Evolutionary conservation across 1,284 basidiomycete species (phyloP).

Genomic region (Cryptococcus sp.): DNA sequence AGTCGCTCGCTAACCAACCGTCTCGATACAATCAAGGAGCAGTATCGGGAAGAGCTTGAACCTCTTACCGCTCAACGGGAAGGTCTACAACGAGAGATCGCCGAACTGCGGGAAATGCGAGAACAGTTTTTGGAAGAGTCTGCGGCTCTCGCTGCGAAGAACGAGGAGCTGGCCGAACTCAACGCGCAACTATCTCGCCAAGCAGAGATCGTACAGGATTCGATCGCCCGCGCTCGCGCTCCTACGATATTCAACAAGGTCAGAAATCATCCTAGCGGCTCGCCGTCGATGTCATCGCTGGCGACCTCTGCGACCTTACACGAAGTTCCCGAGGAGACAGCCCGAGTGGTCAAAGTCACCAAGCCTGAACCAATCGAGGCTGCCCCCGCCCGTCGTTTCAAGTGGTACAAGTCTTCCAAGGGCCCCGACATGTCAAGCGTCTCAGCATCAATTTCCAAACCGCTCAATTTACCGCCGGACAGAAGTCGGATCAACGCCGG

Average conservation of each 20-base stretch:
- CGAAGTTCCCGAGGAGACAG: constrained; percentile 51
- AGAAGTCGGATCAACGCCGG: constrained; percentile 14
- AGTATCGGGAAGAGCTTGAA: constrained; percentile 83
- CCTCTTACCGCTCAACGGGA: constrained; percentile 82
- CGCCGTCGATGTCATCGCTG: constrained; percentile 52
- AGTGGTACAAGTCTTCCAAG: constrained; percentile 58
- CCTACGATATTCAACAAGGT: constrained; percentile 31
- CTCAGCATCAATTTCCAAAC: constrained; percentile 41
- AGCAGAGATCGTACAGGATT: constrained; percentile 61
- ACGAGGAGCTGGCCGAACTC: constrained; percentile 87
- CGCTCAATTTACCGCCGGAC: constrained; percentile 25
- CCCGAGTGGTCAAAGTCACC: constrained; percentile 50
- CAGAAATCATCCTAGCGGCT: constrained; percentile 44
- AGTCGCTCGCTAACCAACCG: constrained; percentile 77
- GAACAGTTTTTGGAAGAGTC: constrained; percentile 90
- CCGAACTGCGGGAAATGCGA: constrained; percentile 80
- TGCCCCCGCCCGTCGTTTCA: constrained; percentile 56
- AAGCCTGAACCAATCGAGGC: constrained; percentile 55
- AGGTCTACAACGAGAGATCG: constrained; percentile 74
- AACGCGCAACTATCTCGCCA: constrained; percentile 76
- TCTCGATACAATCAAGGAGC: constrained; percentile 83
- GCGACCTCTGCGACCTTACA: constrained; percentile 47
- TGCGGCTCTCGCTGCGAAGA: constrained; percentile 81
- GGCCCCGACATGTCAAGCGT: constrained; percentile 38
- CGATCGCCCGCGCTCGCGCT: constrained; percentile 31